Evolutionary conservation across 2,329 filamentous ascomycete species (phyloP).

Genomic region (Apiospora sp.): DNA sequence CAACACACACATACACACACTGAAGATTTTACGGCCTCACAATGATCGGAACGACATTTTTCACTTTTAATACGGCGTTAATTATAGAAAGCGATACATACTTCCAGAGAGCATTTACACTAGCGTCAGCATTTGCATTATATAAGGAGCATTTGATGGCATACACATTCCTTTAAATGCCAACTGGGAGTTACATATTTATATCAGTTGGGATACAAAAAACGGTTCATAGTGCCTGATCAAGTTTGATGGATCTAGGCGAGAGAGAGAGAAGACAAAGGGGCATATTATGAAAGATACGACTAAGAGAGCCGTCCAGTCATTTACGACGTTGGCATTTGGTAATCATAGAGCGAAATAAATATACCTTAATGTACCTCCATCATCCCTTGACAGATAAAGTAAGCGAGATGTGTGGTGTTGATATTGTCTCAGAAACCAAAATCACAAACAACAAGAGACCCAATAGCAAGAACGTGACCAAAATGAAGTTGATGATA

Average conservation of each 20-base stretch:
- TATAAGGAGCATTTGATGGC: slow-evolving; percentile 31
- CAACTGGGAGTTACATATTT: slow-evolving; percentile 24
- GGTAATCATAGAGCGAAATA: slow-evolving; percentile 15
- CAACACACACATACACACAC: neutral
- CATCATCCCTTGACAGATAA: neutral
- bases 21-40: neutral
- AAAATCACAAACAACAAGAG: neutral
- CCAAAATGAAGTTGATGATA: neutral
- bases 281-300: slow-evolving; percentile 11
- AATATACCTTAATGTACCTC: slow-evolving; percentile 4
- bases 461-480: neutral
- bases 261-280: neutral
- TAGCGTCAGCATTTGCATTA: slow-evolving; percentile 34
- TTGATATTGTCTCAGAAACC: neutral
- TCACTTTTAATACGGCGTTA: slow-evolving; percentile 29
- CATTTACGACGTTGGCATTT: slow-evolving; percentile 3
- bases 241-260: neutral
- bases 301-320: neutral
- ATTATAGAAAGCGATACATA: slow-evolving; percentile 21
- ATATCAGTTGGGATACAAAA: slow-evolving; percentile 33
- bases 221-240: neutral
- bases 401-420: neutral
- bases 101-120: slow-evolving; percentile 23
- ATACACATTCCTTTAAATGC: slow-evolving; percentile 37
- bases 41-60: neutral